Base-by-base conservation (phyloP, 2,329 filamentous ascomycete genomes). In the Diaporthe destruens region DNA sequence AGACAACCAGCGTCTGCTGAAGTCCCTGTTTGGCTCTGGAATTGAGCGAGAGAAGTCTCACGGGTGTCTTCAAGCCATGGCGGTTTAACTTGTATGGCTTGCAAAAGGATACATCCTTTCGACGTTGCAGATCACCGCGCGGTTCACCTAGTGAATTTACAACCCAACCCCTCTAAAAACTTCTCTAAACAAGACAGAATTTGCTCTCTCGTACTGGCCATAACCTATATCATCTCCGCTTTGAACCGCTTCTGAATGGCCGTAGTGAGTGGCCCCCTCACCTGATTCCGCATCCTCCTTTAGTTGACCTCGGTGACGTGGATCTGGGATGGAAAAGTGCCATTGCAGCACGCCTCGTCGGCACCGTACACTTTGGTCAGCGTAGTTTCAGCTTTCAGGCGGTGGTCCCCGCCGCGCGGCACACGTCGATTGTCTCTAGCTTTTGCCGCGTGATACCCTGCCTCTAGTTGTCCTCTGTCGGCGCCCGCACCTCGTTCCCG, bases 381-480 rank as follows among this genome's bases (percentile, higher is more conserved):
- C 20, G 32, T 3, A 23, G 39, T 32, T 57, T 34, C 20, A 57
- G 54, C 54, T 57, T 32, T 9, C 54, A 32, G 20, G 23, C 54
- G 3, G 54, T 57, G 54, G 39, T 57, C 0, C 54, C 54, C 4
- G 54, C 54, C 32, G 54, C 20, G 54, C 54, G 54, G 54, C 54
- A 57, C 54, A 57, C 32, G 2, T 59, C 56, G 36, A 39, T 59
- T 1, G 56, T 59, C 56, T 59, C n/a, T n/a, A n/a, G n/a, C n/a
- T n/a, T 59, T 3, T 59, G 56, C 1, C 56, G 56, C 23, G 36
- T 59, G 36, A 59, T 59, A 1, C 56, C 56, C 7, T 59, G 56
- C 56, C 42, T 59, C 56, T 59, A 23, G 14, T 59, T 59, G 56
- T 59, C 56, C 36, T 59, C 42, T 42, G 56, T 59, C 36, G 56